These are phyloP conservation scores for Moricandia arvensis DNA, from an alignment of 345 rosid species.

Conservation along the genomic window DNA sequence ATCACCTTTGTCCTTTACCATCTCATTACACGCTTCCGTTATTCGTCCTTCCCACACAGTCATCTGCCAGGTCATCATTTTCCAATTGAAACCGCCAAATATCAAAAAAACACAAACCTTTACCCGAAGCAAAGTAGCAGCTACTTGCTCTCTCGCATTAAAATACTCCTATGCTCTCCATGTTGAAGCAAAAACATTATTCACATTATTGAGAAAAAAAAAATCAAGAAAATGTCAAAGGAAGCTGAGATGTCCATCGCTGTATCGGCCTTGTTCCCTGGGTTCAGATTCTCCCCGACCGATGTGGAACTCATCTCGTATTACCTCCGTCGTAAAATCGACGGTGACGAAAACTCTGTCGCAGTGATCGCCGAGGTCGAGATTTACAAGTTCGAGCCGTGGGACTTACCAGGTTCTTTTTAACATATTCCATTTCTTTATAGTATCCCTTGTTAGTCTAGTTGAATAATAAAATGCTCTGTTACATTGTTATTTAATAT, in stretches of 20 bases:
- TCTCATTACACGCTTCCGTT: not conserved
- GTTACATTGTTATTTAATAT: not conserved
- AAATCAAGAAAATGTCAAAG: constrained; percentile 34
- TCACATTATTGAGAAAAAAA: not conserved
- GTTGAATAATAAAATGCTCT: not conserved
- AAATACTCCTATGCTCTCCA: constrained; percentile 2
- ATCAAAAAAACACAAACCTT: constrained; percentile 27
- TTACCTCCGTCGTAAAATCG: constrained; percentile 74
- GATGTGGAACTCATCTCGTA: constrained; percentile 74
- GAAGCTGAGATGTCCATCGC: constrained; percentile 67
- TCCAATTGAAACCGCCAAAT: constrained; percentile 7
- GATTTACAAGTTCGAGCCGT: constrained; percentile 72
- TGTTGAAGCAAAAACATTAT: not conserved
- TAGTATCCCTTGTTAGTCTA: not conserved
- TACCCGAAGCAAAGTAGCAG: constrained; percentile 33
- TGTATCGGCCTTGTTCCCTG: constrained; percentile 71
- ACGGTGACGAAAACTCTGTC: constrained; percentile 63
- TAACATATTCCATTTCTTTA: no score
- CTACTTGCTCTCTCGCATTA: not conserved
- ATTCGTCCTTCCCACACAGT: constrained; percentile 12
- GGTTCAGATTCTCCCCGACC: constrained; percentile 82
- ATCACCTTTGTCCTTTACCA: constrained; percentile 11
- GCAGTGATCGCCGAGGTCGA: constrained; percentile 76
- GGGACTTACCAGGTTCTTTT: constrained; percentile 99
- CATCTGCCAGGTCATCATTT: constrained; percentile 18